phyloP scores from a whole-genome alignment of 441 rosid genomes.

The Kokia cookei region DNA sequence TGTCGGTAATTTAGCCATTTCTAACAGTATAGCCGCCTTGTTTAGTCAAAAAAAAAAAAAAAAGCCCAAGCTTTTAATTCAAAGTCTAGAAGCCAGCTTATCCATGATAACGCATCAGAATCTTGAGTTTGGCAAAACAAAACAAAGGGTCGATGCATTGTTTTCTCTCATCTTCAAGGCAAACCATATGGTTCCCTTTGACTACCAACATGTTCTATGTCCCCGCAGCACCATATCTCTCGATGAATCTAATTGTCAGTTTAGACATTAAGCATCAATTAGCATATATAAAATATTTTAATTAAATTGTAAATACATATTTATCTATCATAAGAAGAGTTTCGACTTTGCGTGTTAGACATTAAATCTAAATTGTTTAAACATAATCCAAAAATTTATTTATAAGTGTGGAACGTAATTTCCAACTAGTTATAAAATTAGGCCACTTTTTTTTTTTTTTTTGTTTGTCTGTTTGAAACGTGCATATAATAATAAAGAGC shows the following conservation, averaged over 20 bases:
- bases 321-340: too few species aligned
- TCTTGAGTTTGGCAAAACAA: not conserved
- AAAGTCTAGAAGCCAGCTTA: not conserved
- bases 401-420: too few species aligned
- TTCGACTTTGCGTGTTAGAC: too few species aligned
- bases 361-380: too few species aligned
- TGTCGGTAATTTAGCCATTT: too few species aligned
- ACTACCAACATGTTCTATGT: not conserved
- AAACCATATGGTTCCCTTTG: not conserved
- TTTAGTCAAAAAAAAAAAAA: slow-evolving; percentile 6
- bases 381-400: too few species aligned
- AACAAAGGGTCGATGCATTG: not conserved
- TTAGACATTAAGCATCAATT: too few species aligned
- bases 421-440: not conserved
- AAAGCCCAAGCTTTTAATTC: not conserved
- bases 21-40: not conserved
- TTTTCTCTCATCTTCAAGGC: not conserved
- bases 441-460: not conserved
- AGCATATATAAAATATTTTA: too few species aligned
- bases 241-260: too few species aligned
- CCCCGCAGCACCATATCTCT: not conserved
- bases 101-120: not conserved
- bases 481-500: not conserved
- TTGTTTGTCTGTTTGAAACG: not conserved
- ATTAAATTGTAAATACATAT: too few species aligned